Evolutionary conservation across 2,329 filamentous ascomycete genomes (phyloP), one percentile per base, ranked within the genome.

Genomic region (Thelonectria rubi): DNA sequence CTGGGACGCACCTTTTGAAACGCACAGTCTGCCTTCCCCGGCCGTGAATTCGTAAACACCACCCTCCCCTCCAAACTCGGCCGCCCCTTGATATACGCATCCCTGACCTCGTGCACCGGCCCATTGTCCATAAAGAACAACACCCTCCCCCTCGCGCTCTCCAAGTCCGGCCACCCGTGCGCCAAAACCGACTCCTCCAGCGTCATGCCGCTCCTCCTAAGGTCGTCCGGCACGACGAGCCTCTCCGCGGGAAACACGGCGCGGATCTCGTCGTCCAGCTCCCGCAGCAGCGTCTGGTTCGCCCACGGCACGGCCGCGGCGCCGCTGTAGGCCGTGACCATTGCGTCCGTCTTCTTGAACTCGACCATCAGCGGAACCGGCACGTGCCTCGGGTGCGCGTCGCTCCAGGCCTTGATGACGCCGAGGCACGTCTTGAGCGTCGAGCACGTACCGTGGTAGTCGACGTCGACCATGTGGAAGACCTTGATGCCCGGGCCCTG

Each of bases 71-170:
- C 77, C 14, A 78, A 68, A 63, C 68, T 77, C 12, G 73, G 70
- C 12, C 67, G 66, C 3, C 66, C 71, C 10, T 54, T 48, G n/a
- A 32, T 54, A 21, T 59, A 59, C 43, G 56, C 56, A 14, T 47
- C 40, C 39, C 79, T 76, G 3, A 78, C 72, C 34, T 65, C 72
- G 17, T 75, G 70, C 15, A 77, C 76, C 0, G 79, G 78, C 26
- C 79, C 78, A 65, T 84, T 83, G 69, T 84, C 82, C 73, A 84
- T 82, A 64, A 79, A 77, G 74, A 84, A 84, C 61, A 83, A 75
- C 66, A 84, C 76, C 30, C 78, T 76, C 5, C 81, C 81, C 11
- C 80, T 72, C 0, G 78, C 77, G 2, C 76, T 75, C 3, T 79
- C 74, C 2, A 84, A 73, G 12, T 76, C 76, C 0, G 82, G 82